Percentiles rank a stretch among this genome's conserved stretches.
These are phyloP conservation scores for Apiospora saccharicola DNA, from an alignment of 2,329 filamentous ascomycete genomes.

Conservation along the genomic window DNA sequence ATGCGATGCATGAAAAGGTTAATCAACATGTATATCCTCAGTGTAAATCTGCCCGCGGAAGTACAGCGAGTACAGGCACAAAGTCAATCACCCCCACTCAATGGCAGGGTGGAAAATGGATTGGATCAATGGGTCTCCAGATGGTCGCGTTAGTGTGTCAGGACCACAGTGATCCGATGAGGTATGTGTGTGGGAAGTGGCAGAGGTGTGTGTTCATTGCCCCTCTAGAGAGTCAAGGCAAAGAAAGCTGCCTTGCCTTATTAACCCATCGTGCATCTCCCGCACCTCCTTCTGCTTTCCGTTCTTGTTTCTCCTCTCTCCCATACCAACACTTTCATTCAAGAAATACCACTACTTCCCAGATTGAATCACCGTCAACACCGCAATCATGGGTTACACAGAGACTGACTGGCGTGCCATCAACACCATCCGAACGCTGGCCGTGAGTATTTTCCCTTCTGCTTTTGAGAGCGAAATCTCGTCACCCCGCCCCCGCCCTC, in stretches of 20 bases:
- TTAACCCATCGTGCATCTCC: conserved; percentile 23
- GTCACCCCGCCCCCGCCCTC: conserved; percentile 41
- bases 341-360: conserved; percentile 12
- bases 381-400: conserved; percentile 81
- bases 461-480: conserved; percentile 29
- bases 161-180: conserved; percentile 24
- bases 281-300: conserved; percentile 6
- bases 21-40: neutral
- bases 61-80: neutral
- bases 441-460: conserved; percentile 70
- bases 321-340: conserved; percentile 21
- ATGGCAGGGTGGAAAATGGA: conserved; percentile 16
- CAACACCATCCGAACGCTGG: conserved; percentile 97
- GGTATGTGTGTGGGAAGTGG: neutral
- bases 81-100: conserved; percentile 9
- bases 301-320: neutral
- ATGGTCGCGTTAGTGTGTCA: conserved; percentile 20
- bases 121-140: conserved; percentile 19
- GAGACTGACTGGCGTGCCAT: conserved; percentile 90
- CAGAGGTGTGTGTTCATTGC: conserved; percentile 15
- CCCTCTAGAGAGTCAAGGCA: conserved; percentile 1
- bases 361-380: conserved; percentile 24
- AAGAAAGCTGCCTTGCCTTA: conserved; percentile 4
- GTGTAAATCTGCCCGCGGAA: neutral
- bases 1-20: conserved; percentile 7